Base-by-base conservation (phyloP, 2,329 filamentous ascomycete genomes). In the Aspergillus japonicus region DNA sequence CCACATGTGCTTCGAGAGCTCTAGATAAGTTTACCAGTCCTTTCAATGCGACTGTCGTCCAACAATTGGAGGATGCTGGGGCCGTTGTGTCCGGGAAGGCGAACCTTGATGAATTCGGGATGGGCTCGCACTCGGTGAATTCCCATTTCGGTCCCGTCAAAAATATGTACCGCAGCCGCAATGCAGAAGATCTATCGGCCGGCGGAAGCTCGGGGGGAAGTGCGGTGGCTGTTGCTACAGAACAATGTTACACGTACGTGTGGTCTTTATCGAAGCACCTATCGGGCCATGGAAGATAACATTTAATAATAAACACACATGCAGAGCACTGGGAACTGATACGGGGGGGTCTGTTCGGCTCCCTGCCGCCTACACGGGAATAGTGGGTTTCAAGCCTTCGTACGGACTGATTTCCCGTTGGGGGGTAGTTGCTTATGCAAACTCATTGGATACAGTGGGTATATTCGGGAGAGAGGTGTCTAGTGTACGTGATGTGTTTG, bases 91-190 rank as follows among this genome's bases (percentile, higher is more conserved):
- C 87, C 1, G 89, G 89, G 6, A 96, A 96, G 76, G 93, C 92
- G 2, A 96, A 96, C 73, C 87, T 98, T 81, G 95, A 98, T 77
- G 95, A 96, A 73, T 96, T 96, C 73, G 92, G 93, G 29, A 96
- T 96, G 93, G 92, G 92, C 2, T 96, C 92, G 8, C 89, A 96
- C 71, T 89, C 88, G 1, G 83, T 82, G 21, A 79, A 88, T 68
- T 92, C 91, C 0, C 77, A 81, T 57, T 86, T 88, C 67, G 90
- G 90, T 1, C 73, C 85, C 1, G 89, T 94, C 4, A 79, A 73
- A 55, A 87, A 84, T 62, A 79, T 77, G 7, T 74, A 79, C 55
- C 78, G 70, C 26, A 63, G 69, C 56, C 60, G 68, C 48, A 72
- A 71, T 50, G 78, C 59, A 24, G 73, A 78, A 33, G 70, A 75